Evolutionary conservation across 306 rosid genomes (phyloP).

Genomic region (Mucuna pruriens): DNA sequence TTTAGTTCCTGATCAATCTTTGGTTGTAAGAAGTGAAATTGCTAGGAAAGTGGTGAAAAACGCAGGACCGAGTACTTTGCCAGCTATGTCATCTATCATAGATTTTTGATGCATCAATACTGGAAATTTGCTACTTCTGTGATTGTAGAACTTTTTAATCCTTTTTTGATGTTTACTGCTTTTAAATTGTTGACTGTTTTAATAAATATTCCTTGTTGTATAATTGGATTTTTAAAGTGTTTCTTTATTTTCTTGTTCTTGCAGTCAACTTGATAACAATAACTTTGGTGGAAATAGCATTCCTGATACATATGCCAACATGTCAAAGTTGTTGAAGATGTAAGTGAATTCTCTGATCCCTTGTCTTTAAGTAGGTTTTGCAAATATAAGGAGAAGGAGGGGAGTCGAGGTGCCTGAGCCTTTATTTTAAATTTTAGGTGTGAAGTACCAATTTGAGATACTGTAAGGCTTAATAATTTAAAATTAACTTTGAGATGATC

Average conservation of each 20-base stretch:
- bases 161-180: background rate
- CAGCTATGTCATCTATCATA: background rate
- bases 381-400: slow-evolving; percentile 3
- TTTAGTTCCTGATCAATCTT: slow-evolving; percentile 8
- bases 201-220: background rate
- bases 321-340: slow-evolving; percentile 71
- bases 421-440: slow-evolving; percentile 9
- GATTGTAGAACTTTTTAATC: background rate
- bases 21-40: background rate
- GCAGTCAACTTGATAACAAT: slow-evolving; percentile 96
- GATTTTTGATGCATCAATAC: background rate
- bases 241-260: slow-evolving; percentile 44
- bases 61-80: background rate
- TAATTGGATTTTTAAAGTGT: slow-evolving; percentile 4
- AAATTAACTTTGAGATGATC: too few species aligned
- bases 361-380: slow-evolving; percentile 22
- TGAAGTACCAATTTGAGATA: slow-evolving; percentile 20
- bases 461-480: too few species aligned
- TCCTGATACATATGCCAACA: slow-evolving; percentile 66
- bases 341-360: slow-evolving; percentile 53
- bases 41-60: background rate
- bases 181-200: slow-evolving; percentile 4
- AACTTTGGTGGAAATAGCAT: slow-evolving; percentile 67
- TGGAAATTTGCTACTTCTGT: background rate
- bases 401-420: slow-evolving; percentile 12